Evolutionary conservation across 1,139 yeast genomes (phyloP), one percentile per base, ranked within the genome.

Genomic region (Protomyces inouyei): DNA sequence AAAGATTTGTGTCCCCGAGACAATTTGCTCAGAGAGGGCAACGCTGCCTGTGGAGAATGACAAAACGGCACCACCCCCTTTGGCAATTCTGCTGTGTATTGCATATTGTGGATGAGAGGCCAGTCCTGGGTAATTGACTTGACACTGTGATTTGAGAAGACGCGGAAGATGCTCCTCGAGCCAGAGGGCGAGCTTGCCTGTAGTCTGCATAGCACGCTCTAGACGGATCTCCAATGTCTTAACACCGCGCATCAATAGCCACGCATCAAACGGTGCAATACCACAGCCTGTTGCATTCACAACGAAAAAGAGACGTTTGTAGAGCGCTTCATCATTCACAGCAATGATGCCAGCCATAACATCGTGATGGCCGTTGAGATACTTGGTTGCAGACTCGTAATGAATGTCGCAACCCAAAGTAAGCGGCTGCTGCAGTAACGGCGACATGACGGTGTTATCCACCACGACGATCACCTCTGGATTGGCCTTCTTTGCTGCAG

Each of bases 401-500:
- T 88, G 95, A 67, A 88, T 82, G 74, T 88, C 96, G 64, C 95
- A 96, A 69, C 97, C 97, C 71, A 81, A 85, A 68, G 77, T 78
- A 75, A 89, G 82, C 69, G 97, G 97, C 80, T 89, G 88, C 14
- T 96, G 95, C 73, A 92, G 81, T 69, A 92, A 92, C 71, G 97
- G 97, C 23, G 97, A 90, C 74, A 92, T 82, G 83, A 92, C 91
- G 46, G 98, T 92, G 80, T 93, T 89, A 80, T 92, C 98, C 67
- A 90, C 96, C 52, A 86, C 95, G 69, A 89, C 81, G 65, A 81
- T 75, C 68, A 88, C 79, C 64, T 77, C 78, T 90, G 83, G 61
- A 90, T 85, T 86, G 21, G 57, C 43, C 68, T 76, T 75, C 57
- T 80, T 80, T 45, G 71, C 71, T 14, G 68, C 61, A 67, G 83